phyloP scores from a whole-genome alignment of 108 stramenopile genomes.

The Nannochloropsis gaditana region DNA sequence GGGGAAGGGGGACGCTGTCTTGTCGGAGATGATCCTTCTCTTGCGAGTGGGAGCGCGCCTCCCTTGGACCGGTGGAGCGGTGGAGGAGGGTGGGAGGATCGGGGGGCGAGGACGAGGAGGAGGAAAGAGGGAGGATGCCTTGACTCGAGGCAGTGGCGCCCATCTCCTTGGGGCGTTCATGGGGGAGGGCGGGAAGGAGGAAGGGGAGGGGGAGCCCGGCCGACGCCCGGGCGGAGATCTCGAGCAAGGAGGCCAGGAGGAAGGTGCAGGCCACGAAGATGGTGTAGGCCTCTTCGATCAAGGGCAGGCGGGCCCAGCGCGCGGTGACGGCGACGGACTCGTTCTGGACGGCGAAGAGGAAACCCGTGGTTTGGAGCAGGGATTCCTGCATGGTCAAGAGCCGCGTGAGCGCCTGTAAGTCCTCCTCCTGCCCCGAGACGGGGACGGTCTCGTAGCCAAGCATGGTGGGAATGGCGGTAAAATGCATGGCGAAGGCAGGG shows the following conservation, averaged over 20 bases:
- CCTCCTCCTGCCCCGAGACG: not conserved
- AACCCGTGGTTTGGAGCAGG: not conserved
- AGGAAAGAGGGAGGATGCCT: not conserved
- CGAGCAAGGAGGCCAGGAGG: not conserved
- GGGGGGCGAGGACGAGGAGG: no score
- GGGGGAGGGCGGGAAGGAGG: not conserved
- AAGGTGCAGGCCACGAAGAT: not conserved
- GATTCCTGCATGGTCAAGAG: not conserved
- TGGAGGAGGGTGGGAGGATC: no score
- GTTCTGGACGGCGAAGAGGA: not conserved
- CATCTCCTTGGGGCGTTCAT: not conserved
- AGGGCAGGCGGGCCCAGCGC: not conserved
- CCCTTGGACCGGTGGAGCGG: no score
- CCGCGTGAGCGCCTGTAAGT: not conserved
- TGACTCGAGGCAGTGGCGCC: not conserved
- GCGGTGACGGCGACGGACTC: not conserved
- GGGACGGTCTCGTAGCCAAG: not conserved
- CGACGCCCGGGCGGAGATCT: not conserved
- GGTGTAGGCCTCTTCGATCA: conserved; percentile 15
- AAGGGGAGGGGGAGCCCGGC: conserved; percentile 8
- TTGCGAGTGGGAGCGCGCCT: no score
- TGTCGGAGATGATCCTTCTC: no score
- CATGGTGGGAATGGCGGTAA: not conserved
- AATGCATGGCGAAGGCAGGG: not conserved
- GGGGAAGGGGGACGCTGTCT: not conserved